A percentile compares a stretch with the other conserved stretches of the same genome.
Evolutionary conservation across 352 stramenopile species (phyloP).

Genomic region (Globisporangium uncinulatum): DNA sequence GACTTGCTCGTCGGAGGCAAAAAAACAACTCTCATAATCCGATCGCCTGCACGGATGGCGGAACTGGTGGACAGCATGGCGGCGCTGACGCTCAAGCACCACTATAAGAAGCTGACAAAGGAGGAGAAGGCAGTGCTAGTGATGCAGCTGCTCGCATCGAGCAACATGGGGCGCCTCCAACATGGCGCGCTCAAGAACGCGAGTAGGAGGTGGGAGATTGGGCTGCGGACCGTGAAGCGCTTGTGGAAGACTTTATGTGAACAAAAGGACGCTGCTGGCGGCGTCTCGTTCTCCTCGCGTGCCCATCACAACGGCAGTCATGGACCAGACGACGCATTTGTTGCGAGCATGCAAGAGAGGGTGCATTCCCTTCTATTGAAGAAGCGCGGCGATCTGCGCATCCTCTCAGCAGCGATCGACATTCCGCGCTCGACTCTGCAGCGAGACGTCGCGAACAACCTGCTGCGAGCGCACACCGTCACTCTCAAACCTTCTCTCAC

Average conservation of each 20-base stretch:
- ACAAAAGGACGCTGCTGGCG: neutral
- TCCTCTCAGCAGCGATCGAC: conserved; percentile 6
- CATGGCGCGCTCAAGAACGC: conserved; percentile 5
- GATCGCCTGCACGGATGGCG: conserved; percentile 6
- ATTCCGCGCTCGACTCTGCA: conserved; percentile 7
- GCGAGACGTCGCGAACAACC: conserved; percentile 5
- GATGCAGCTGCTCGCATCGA: conserved; percentile 6
- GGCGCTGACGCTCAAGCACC: conserved; percentile 4
- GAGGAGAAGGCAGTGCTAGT: conserved; percentile 6
- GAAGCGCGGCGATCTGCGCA: conserved; percentile 5
- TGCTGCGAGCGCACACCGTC: conserved; percentile 8
- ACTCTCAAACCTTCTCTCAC: no score
- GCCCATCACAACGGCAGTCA: neutral
- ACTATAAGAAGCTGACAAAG: conserved; percentile 5
- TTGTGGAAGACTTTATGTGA: conserved; percentile 6
- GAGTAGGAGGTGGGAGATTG: conserved; percentile 4
- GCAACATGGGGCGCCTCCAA: no score
- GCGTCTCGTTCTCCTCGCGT: conserved; percentile 4
- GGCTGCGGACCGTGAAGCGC: conserved; percentile 5
- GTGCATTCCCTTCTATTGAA: neutral
- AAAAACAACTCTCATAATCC: conserved; percentile 2
- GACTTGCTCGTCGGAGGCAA: neutral
- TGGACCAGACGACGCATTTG: neutral
- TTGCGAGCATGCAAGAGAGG: conserved; percentile 1
- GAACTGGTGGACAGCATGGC: conserved; percentile 6